Base-by-base conservation (phyloP, 331 rosid genomes). In the Spiraea crenata region DNA sequence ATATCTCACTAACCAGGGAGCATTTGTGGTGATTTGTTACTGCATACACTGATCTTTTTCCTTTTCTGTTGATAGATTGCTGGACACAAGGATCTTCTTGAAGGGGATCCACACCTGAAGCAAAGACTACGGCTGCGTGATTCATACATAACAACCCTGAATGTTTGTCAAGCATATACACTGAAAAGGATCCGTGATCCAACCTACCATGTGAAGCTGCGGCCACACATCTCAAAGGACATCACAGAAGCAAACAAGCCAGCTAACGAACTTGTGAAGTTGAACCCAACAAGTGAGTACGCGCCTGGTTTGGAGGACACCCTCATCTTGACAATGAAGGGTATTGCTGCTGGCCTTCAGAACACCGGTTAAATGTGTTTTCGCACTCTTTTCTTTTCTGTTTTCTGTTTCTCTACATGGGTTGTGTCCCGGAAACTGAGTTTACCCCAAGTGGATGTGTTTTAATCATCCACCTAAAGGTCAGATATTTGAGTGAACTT, bases 271-370 rank as follows among this genome's bases (percentile, higher is more conserved):
- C 96, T 91, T 16, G 77, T 95, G 9, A 50, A 77, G 20, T 88
- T 95, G 81, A 95, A 95, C 81, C 97, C 97, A 0, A 88, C 85
- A 52, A 95, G 99, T 40, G 99, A 95, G 42, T 95, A 89, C 17
- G 99, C 97, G 0, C 99, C 97, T 11, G 99, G 99, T 69, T 81
- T 95, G 54, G 99, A 95, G 85, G 99, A 95, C 86, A 91, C 99
- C 65, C 96, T 95, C 80, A 91, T 95, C 70, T 81, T 91, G 80
- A 95, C 99, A 51, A 95, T 95, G 99, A 95, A 95, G 92, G 99
- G 99, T 76, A 89, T 95, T 77, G 99, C 99, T 67, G 99, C 99
- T 72, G 99, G 99, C 46, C 16, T 95, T 90, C 99, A 95, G 84
- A 95, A 95, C 93, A 95, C 99, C 0, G 99, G 99, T 83, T 95